A percentile compares a stretch with the other conserved stretches of the same genome.
phyloP scores from a whole-genome alignment of 2,329 filamentous ascomycete genomes.

The Nemania serpens region DNA sequence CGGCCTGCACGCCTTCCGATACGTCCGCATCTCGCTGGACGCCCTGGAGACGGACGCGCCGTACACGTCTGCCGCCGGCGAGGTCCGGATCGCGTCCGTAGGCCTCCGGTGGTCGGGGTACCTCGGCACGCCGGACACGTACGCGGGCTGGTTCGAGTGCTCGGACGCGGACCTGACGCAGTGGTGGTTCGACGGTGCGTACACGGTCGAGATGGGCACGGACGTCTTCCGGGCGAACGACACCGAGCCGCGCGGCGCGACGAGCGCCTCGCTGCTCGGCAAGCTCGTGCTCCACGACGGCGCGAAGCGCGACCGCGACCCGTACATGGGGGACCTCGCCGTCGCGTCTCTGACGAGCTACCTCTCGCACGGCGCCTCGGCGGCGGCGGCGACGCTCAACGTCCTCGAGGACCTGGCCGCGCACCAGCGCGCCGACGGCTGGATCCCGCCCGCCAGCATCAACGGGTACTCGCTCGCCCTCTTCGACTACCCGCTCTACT shows the following conservation, averaged over 20 bases:
- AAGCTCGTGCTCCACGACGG: slow-evolving; percentile 56
- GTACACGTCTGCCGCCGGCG: slow-evolving; percentile 48
- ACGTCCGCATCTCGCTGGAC: slow-evolving; percentile 54
- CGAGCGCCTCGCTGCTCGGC: slow-evolving; percentile 48
- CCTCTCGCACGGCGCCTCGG: slow-evolving; percentile 50
- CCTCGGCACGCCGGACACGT: slow-evolving; percentile 53
- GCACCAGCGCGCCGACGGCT: slow-evolving; percentile 56
- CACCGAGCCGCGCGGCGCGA: slow-evolving; percentile 53
- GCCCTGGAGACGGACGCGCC: slow-evolving; percentile 50
- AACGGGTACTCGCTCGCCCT: slow-evolving; percentile 52
- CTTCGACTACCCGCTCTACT: slow-evolving; percentile 59
- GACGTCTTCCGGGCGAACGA: slow-evolving; percentile 53
- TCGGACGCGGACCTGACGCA: slow-evolving; percentile 54
- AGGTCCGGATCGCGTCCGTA: slow-evolving; percentile 50
- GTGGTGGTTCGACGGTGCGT: slow-evolving; percentile 59
- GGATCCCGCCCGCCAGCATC: slow-evolving; percentile 60
- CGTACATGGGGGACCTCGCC: slow-evolving; percentile 57
- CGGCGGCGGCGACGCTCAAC: slow-evolving; percentile 47
- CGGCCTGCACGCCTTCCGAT: slow-evolving; percentile 58
- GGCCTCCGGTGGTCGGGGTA: slow-evolving; percentile 51
- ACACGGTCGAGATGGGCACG: slow-evolving; percentile 56
- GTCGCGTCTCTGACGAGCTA: slow-evolving; percentile 55
- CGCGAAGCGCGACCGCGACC: slow-evolving; percentile 57
- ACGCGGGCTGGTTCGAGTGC: slow-evolving; percentile 57
- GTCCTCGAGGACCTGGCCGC: slow-evolving; percentile 54